These are phyloP conservation scores for Hylodesmum podocarpum DNA, from an alignment of 306 rosid genomes.

Conservation along the genomic window DNA sequence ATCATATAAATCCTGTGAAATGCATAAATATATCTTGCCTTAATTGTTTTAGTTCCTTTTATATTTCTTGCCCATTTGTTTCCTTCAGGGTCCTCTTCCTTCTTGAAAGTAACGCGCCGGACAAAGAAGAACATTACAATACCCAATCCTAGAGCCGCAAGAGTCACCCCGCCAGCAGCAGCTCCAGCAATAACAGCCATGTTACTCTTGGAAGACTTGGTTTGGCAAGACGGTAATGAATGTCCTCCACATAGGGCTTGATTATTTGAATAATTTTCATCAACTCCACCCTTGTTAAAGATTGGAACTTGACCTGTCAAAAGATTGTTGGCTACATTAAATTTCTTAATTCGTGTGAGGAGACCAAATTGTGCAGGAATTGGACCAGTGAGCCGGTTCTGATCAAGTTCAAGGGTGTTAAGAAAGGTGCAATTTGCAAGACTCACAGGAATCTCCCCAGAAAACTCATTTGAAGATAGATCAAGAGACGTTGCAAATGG, in stretches of 20 bases:
- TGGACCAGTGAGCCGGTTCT: conserved; percentile 55
- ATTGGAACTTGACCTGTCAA: conserved; percentile 60
- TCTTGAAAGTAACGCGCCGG: conserved; percentile 55
- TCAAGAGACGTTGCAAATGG: conserved; percentile 37
- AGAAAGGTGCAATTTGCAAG: conserved; percentile 55
- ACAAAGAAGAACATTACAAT: conserved; percentile 60
- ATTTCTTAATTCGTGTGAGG: conserved; percentile 49
- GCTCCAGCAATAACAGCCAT: conserved; percentile 68
- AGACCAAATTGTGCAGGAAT: conserved; percentile 50
- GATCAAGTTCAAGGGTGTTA: conserved; percentile 60
- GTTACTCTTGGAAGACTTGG: conserved; percentile 31
- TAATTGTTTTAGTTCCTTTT: conserved; percentile 72
- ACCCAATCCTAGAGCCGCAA: conserved; percentile 53
- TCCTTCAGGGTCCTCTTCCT: conserved; percentile 88
- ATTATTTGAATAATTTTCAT: conserved; percentile 52
- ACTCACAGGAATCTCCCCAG: conserved; percentile 52
- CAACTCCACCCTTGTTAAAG: neutral
- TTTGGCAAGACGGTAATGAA: conserved; percentile 26
- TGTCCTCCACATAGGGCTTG: conserved; percentile 55
- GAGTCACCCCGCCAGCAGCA: conserved; percentile 69
- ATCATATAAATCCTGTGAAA: neutral
- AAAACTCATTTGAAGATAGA: conserved; percentile 61
- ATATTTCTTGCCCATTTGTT: conserved; percentile 92
- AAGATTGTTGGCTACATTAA: conserved; percentile 55
- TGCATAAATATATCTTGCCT: conserved; percentile 52